Conservation (phyloP, 1,284 basidiomycete genomes). For the Sporisorium iseilematis-ciliati region DNA sequence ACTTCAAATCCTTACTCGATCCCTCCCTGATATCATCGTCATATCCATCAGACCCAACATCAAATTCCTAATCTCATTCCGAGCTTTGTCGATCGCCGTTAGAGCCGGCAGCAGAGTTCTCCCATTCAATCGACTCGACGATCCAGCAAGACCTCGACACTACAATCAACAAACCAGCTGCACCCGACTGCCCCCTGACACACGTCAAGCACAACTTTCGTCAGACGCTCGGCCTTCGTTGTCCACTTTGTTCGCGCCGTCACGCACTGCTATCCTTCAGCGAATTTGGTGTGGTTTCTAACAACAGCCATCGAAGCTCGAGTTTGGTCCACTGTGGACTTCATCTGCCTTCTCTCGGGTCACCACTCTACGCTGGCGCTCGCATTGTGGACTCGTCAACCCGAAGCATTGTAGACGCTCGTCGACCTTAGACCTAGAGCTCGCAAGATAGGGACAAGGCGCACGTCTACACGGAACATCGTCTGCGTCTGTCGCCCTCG, state of each 20-base stretch:
- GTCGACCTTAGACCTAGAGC: constrained; percentile 35
- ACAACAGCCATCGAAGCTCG: no score
- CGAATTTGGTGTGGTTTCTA: no score
- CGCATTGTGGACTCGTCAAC: neutral
- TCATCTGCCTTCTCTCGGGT: neutral
- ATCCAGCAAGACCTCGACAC: neutral
- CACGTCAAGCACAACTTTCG: no score
- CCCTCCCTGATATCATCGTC: neutral
- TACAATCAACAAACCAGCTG: neutral
- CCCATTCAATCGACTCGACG: neutral
- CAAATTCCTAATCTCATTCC: neutral
- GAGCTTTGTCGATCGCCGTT: neutral
- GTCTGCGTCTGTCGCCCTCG: neutral
- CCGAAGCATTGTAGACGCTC: constrained; percentile 18
- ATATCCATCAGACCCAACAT: neutral
- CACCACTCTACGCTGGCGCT: neutral
- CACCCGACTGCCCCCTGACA: no score
- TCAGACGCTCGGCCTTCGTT: no score
- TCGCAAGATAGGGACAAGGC: constrained; percentile 22
- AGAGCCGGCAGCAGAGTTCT: neutral
- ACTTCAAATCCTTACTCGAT: neutral
- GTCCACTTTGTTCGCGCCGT: no score
- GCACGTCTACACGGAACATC: constrained; percentile 21
- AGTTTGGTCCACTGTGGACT: neutral
- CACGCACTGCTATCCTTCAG: no score